Evolutionary conservation across 2,329 filamentous ascomycete species (phyloP).

Genomic region (Exutisphaerella laricina): DNA sequence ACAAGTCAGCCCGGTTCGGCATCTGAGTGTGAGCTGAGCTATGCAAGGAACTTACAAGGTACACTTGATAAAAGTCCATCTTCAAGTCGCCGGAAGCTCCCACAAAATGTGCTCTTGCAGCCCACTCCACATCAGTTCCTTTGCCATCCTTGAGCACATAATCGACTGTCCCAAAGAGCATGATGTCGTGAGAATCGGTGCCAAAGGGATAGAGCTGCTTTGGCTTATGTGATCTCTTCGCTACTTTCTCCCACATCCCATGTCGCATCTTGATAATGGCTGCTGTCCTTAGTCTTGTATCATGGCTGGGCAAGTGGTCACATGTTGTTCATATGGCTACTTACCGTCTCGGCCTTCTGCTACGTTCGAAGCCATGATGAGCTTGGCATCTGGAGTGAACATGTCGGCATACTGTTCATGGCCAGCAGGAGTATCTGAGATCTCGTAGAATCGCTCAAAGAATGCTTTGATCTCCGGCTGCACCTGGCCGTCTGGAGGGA

Average conservation of each 20-base stretch:
- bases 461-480: conserved; percentile 40
- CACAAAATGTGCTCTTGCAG: conserved; percentile 49
- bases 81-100: conserved; percentile 50
- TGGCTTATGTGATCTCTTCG: conserved; percentile 42
- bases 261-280: conserved; percentile 49
- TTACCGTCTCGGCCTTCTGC: conserved; percentile 43
- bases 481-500: conserved; percentile 29
- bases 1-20: background rate
- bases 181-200: conserved; percentile 43
- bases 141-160: conserved; percentile 50
- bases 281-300: too few species aligned
- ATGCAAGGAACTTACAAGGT: conserved; percentile 41
- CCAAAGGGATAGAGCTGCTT: conserved; percentile 49
- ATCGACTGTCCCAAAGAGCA: conserved; percentile 50
- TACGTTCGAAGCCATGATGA: conserved; percentile 50
- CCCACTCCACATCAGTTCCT: conserved; percentile 47
- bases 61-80: conserved; percentile 52
- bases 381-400: conserved; percentile 46
- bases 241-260: conserved; percentile 50
- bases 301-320: too few species aligned
- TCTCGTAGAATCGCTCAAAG: conserved; percentile 44
- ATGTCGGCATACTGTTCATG: conserved; percentile 46
- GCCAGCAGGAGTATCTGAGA: conserved; percentile 44
- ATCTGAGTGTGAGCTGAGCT: too few species aligned
- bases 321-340: too few species aligned